Conservation (phyloP, 345 rosid species). For the Pistacia vera region DNA sequence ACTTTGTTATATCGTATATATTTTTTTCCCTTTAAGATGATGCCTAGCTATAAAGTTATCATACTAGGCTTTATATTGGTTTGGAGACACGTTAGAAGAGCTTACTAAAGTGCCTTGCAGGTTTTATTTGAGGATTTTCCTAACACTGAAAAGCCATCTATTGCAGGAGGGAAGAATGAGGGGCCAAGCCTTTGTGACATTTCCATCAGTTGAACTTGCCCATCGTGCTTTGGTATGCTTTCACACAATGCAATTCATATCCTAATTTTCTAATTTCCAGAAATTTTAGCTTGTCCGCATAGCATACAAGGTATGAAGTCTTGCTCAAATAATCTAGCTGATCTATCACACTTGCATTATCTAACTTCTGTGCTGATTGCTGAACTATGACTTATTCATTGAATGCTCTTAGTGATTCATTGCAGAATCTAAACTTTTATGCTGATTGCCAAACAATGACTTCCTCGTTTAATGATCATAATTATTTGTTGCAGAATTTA, state of each 20-base stretch:
- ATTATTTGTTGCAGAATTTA: slow-evolving; percentile 60
- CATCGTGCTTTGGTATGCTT: slow-evolving; percentile 76
- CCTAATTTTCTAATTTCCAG: background rate
- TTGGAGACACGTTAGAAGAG: background rate
- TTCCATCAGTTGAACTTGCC: slow-evolving; percentile 87
- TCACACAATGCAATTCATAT: slow-evolving; percentile 16
- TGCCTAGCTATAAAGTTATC: background rate
- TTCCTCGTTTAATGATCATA: background rate
- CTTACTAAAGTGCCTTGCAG: background rate
- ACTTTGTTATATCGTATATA: background rate
- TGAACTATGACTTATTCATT: background rate
- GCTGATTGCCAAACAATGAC: background rate
- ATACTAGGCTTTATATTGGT: background rate
- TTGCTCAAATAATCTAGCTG: background rate
- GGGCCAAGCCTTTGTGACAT: slow-evolving; percentile 96
- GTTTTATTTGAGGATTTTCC: background rate
- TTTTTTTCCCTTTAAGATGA: background rate
- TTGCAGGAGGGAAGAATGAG: slow-evolving; percentile 97
- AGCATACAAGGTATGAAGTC: background rate
- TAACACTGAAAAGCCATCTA: slow-evolving; percentile 3
- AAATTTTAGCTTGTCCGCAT: background rate
- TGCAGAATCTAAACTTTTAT: slow-evolving; percentile 51
- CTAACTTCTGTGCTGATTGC: background rate
- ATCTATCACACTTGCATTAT: background rate
- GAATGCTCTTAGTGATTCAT: slow-evolving; percentile 1